Base-by-base conservation (phyloP, 345 rosid species). In the Dimocarpus longan region DNA sequence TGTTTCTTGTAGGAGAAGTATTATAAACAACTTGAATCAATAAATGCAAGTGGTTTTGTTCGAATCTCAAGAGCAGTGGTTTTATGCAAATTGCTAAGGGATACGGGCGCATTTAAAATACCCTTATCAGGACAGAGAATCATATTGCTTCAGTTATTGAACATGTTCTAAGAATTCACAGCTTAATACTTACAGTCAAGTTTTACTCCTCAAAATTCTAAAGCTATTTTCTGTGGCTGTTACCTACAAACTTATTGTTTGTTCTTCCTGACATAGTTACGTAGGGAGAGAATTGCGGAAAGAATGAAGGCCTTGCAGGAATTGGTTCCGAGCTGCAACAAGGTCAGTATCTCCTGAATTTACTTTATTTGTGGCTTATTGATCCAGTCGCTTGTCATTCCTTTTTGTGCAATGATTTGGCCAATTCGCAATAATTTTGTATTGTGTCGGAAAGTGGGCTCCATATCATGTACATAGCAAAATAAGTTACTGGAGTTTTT, bases 221-320 rank as follows among this genome's bases (percentile, higher is more conserved):
- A 46, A 66, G 24, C 42, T 57, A 16, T 78, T 60, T 79, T 37
- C 63, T 0, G 3, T 21, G 71, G 22, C 4, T 24, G 52, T 21
- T 8, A 16, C 73, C 3, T 26, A 16, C 28, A 10, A 54, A 59
- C 59, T 16, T 71, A 56, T 68, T 11, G 39, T 22, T 21, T 52
- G 50, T 57, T 76, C 66, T 65, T 66, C 18, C 54, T 72, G 71
- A 13, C 78, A 76, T 87, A 92, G 97, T 59, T 90, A 78, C 91
- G 94, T n/a, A 85, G 97, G 70, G 97, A 89, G 78, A 85, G 94
- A 75, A 92, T 92, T 46, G 88, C 93, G 0, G 97, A 90, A 77
- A 86, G 97, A 78, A 87, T 92, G 89, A 92, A 84, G 82, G 94
- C 93, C 15, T 75, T 92, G 82, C 94, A 92, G 84, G 93, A 92